phyloP scores from a whole-genome alignment of 306 rosid species.

The Fagus sylvatica region DNA sequence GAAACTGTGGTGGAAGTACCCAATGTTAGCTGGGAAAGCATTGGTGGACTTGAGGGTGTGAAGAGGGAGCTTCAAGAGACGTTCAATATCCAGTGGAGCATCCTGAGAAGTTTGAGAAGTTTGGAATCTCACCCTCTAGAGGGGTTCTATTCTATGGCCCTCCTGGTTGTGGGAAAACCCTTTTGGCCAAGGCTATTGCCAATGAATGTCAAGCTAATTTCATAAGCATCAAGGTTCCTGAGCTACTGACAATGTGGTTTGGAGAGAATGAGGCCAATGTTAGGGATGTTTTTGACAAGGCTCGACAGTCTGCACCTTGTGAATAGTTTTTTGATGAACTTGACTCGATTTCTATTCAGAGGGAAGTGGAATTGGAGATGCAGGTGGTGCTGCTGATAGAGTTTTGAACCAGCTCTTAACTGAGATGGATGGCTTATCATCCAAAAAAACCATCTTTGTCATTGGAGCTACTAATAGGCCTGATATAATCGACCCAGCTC shows the following conservation, averaged over 20 bases:
- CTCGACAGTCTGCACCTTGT: too few species aligned
- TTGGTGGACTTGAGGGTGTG: neutral
- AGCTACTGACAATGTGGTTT: constrained; percentile 4
- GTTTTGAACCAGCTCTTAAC: neutral
- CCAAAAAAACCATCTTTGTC: neutral
- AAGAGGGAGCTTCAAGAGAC: constrained; percentile 7
- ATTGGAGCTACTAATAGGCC: constrained; percentile 2
- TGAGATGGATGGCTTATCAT: neutral
- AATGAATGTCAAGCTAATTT: neutral
- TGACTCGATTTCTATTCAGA: too few species aligned
- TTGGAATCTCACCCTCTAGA: neutral
- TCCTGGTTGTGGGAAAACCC: constrained; percentile 4
- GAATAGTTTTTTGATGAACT: too few species aligned
- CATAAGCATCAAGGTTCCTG: neutral
- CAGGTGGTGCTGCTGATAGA: neutral
- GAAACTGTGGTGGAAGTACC: neutral
- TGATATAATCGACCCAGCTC: neutral
- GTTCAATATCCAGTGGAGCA: neutral
- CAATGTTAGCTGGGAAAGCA: neutral
- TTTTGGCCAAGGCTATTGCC: constrained; percentile 2
- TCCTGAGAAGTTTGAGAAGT: constrained; percentile 1
- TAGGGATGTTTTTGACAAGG: too few species aligned
- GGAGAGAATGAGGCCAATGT: neutral
- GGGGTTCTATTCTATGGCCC: neutral
- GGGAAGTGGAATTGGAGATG: neutral